Percentiles rank a stretch among this genome's conserved stretches.
Conservation (phyloP, 2,329 filamentous ascomycete species). For the Neurospora sp. region DNA sequence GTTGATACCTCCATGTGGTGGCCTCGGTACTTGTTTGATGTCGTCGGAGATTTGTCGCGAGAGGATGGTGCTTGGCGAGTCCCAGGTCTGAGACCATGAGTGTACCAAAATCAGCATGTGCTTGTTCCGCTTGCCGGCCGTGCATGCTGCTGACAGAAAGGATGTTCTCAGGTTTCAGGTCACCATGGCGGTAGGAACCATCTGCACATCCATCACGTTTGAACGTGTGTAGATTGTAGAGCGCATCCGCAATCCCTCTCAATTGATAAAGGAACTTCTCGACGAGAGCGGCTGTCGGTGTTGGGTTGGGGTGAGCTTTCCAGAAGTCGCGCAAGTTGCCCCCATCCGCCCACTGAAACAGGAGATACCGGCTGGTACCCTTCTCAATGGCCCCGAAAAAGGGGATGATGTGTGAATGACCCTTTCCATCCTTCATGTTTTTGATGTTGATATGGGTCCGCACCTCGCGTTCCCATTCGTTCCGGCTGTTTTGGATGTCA, state of each 20-base stretch:
- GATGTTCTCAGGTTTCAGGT: conserved; percentile 1
- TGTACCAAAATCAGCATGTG: background rate
- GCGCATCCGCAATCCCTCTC: background rate
- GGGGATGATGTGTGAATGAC: background rate
- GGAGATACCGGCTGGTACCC: conserved; percentile 1
- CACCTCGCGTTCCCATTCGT: too few relatives aligned
- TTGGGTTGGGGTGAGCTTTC: background rate
- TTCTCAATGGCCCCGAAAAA: background rate
- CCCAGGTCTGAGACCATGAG: background rate
- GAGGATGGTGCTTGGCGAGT: background rate
- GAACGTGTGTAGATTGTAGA: background rate
- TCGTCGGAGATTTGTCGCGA: background rate
- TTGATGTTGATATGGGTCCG: too few relatives aligned
- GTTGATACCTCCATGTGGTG: too few relatives aligned
- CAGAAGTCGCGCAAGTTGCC: conserved; percentile 7
- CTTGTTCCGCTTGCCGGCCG: too few relatives aligned
- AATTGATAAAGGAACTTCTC: background rate
- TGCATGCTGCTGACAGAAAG: background rate
- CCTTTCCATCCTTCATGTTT: too few relatives aligned
- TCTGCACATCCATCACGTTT: too few relatives aligned
- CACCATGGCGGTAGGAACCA: background rate
- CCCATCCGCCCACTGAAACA: conserved; percentile 9
- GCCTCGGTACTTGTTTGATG: too few relatives aligned
- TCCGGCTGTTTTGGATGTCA: too few relatives aligned
- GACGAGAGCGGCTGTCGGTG: too few relatives aligned